Evolutionary conservation across 2,329 filamentous ascomycete species (phyloP).

Genomic region (Pseudocercospora fuligena): DNA sequence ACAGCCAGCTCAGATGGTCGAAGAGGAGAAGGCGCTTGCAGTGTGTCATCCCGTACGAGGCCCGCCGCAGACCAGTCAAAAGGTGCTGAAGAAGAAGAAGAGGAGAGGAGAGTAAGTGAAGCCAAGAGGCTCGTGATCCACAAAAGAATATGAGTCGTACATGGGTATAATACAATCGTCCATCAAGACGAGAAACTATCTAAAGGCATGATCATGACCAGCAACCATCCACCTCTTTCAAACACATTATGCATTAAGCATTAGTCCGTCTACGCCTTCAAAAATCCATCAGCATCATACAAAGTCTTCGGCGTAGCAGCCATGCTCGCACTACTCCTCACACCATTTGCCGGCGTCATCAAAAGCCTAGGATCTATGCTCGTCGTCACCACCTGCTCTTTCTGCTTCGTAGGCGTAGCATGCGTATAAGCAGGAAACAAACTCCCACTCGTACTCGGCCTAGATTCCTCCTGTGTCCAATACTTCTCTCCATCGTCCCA

Average conservation of each 20-base stretch:
- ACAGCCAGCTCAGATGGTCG: no score
- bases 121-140: no score
- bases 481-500: slow-evolving; percentile 43
- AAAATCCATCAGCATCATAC: slow-evolving; percentile 51
- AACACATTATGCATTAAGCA: not conserved
- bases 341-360: slow-evolving; percentile 23
- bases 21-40: no score
- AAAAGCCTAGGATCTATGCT: slow-evolving; percentile 20
- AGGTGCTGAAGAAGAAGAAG: no score
- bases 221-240: not conserved
- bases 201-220: not conserved
- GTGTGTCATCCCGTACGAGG: no score
- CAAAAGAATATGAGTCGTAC: not conserved
- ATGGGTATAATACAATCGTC: not conserved
- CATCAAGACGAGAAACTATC: not conserved
- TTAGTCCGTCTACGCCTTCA: slow-evolving; percentile 29
- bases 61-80: no score
- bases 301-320: slow-evolving; percentile 51
- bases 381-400: not conserved
- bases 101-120: no score
- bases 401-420: not conserved
- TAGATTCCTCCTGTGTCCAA: slow-evolving; percentile 26
- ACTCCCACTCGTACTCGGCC: not conserved
- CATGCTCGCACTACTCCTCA: not conserved
- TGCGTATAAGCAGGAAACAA: slow-evolving; percentile 1